Evolutionary conservation across 176 grass and related monocot species (phyloP).

Genomic region (Rhynchospora pubera): DNA sequence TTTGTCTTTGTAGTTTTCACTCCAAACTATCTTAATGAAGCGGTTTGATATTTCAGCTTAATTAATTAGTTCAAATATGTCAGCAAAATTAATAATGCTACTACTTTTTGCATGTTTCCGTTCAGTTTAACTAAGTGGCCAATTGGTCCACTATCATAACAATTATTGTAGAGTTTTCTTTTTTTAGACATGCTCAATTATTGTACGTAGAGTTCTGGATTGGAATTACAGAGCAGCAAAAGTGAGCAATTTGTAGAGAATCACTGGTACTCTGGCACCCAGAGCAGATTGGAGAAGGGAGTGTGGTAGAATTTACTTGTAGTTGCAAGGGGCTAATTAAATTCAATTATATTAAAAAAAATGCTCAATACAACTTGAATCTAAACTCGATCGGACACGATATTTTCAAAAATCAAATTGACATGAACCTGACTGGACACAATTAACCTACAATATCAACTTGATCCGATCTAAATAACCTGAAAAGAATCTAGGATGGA

Average conservation of each 20-base stretch:
- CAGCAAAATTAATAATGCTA: not conserved
- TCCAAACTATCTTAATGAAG: constrained; percentile 7
- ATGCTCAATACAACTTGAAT: too few species aligned
- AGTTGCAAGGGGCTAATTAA: not conserved
- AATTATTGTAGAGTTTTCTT: not conserved
- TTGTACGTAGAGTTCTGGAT: not conserved
- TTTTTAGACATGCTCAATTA: too few species aligned
- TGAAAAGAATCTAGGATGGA: too few species aligned
- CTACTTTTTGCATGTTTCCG: not conserved
- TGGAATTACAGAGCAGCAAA: not conserved
- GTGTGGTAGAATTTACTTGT: not conserved
- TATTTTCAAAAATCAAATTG: too few species aligned
- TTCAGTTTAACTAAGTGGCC: not conserved
- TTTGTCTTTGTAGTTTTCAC: not conserved
- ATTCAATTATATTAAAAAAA: too few species aligned
- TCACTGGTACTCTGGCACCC: not conserved
- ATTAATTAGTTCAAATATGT: not conserved
- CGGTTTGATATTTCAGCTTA: not conserved
- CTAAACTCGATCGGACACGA: too few species aligned
- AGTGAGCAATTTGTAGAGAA: not conserved
- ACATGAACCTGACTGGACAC: too few species aligned
- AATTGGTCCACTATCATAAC: not conserved
- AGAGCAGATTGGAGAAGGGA: not conserved
- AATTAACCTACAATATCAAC: too few species aligned
- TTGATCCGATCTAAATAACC: too few species aligned